Evolutionary conservation across 495 filamentous ascomycete species (phyloP).

Genomic region (Lepraria neglecta): DNA sequence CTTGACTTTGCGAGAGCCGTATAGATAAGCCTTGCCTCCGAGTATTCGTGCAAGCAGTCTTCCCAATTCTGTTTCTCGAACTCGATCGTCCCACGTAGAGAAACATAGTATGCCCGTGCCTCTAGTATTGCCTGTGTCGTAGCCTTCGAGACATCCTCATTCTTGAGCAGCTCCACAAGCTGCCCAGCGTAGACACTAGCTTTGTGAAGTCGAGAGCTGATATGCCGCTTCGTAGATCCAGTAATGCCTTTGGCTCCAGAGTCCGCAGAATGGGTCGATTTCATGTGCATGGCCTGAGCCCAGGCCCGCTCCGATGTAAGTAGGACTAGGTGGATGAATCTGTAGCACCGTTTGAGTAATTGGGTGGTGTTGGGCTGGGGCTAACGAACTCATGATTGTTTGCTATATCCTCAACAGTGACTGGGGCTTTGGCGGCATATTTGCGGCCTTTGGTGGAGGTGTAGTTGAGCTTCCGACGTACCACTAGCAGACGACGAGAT

Average conservation of each 20-base stretch:
- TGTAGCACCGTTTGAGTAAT: slow-evolving; percentile 32
- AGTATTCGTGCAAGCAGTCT: slow-evolving; percentile 64
- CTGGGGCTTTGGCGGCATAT: slow-evolving; percentile 62
- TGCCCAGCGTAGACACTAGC: slow-evolving; percentile 62
- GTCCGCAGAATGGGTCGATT: slow-evolving; percentile 73
- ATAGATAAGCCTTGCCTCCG: slow-evolving; percentile 77
- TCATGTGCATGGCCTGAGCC: slow-evolving; percentile 95
- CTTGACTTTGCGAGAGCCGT: slow-evolving; percentile 56
- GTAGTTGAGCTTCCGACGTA: slow-evolving; percentile 77
- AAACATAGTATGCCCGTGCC: slow-evolving; percentile 73
- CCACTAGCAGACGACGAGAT: slow-evolving; percentile 71
- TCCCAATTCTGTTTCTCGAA: slow-evolving; percentile 89
- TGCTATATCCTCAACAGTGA: slow-evolving; percentile 72
- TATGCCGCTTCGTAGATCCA: slow-evolving; percentile 75
- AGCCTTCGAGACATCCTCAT: slow-evolving; percentile 54
- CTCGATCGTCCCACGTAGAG: slow-evolving; percentile 63
- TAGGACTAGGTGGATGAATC: slow-evolving; percentile 72
- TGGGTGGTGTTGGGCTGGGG: background rate
- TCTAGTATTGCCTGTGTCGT: slow-evolving; percentile 70
- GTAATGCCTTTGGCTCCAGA: slow-evolving; percentile 61
- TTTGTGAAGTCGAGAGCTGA: slow-evolving; percentile 79
- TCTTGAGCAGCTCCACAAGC: slow-evolving; percentile 58
- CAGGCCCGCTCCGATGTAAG: slow-evolving; percentile 87
- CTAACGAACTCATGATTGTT: slow-evolving; percentile 61
- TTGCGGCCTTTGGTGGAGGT: slow-evolving; percentile 77